phyloP scores from a whole-genome alignment of 2,329 filamentous ascomycete species.

The Alternaria sp. region DNA sequence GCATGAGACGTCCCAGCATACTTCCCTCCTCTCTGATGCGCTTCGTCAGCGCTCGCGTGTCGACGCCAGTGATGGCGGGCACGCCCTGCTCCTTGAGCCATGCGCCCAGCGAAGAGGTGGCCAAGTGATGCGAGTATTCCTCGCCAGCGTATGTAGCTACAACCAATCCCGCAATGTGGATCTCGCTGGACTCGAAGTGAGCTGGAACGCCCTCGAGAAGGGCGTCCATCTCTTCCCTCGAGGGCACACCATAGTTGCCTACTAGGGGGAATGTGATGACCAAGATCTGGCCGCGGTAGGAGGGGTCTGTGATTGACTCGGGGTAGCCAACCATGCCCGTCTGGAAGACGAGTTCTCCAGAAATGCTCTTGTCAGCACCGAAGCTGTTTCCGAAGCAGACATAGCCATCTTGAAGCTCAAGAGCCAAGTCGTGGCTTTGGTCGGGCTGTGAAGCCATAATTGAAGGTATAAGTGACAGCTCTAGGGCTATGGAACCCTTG shows the following conservation, averaged over 20 bases:
- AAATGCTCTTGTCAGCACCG: slow-evolving; percentile 90
- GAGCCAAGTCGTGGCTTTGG: slow-evolving; percentile 71
- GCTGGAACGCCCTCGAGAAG: slow-evolving; percentile 86
- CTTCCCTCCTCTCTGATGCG: slow-evolving; percentile 92
- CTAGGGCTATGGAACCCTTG: slow-evolving; percentile 44
- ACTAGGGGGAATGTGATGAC: slow-evolving; percentile 96
- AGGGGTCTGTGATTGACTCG: slow-evolving; percentile 88
- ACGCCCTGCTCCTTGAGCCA: slow-evolving; percentile 97
- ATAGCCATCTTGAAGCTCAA: slow-evolving; percentile 92
- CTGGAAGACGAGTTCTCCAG: slow-evolving; percentile 98
- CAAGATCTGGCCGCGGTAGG: slow-evolving; percentile 90
- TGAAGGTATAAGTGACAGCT: slow-evolving; percentile 40
- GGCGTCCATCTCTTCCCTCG: slow-evolving; percentile 82
- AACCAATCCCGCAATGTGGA: slow-evolving; percentile 92
- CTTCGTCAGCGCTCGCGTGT: slow-evolving; percentile 93
- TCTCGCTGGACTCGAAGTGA: slow-evolving; percentile 90
- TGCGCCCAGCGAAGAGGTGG: slow-evolving; percentile 84
- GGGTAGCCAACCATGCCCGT: slow-evolving; percentile 99
- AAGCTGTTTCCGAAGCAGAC: slow-evolving; percentile 96
- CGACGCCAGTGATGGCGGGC: slow-evolving; percentile 92
- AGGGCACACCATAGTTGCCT: slow-evolving; percentile 97
- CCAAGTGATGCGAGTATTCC: slow-evolving; percentile 93
- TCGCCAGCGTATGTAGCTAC: slow-evolving; percentile 92
- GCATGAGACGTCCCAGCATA: slow-evolving; percentile 91
- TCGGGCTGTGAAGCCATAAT: slow-evolving; percentile 44